These are phyloP conservation scores for Rhizomucor miehei DNA, from an alignment of 371 early-diverging fungal genomes.

Conservation along the genomic window DNA sequence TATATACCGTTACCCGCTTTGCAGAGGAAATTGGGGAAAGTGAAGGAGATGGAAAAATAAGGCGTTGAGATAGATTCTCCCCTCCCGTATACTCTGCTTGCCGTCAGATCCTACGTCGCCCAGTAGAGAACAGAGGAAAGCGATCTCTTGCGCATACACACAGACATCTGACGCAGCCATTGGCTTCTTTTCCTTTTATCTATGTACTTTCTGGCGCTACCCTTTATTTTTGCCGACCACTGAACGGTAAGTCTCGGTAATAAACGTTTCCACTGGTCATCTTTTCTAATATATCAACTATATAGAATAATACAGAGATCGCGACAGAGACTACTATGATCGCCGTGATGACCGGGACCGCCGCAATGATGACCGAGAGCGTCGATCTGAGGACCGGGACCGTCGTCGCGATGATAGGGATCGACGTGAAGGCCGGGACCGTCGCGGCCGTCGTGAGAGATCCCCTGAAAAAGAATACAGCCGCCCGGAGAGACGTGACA, in stretches of 20 bases:
- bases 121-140: too few species aligned
- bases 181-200: conserved; percentile 3
- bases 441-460: conserved; percentile 12
- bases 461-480: conserved; percentile 10
- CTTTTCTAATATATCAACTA: too few species aligned
- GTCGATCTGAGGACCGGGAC: conserved; percentile 11
- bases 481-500: neutral
- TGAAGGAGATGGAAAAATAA: too few species aligned
- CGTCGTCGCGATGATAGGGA: conserved; percentile 4
- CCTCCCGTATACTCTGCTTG: neutral
- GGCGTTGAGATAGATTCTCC: neutral
- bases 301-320: conserved; percentile 3
- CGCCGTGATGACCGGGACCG: conserved; percentile 15
- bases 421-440: conserved; percentile 3
- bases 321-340: conserved; percentile 10
- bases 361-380: conserved; percentile 15
- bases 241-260: too few species aligned
- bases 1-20: neutral
- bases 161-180: conserved; percentile 9
- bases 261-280: too few species aligned
- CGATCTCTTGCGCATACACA: too few species aligned
- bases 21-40: neutral
- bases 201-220: conserved; percentile 10
- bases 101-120: too few species aligned
- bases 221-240: neutral